A percentile compares a stretch with the other conserved stretches of the same genome.
Conservation (phyloP, 2,329 filamentous ascomycete genomes). For the Alternaria panax region DNA sequence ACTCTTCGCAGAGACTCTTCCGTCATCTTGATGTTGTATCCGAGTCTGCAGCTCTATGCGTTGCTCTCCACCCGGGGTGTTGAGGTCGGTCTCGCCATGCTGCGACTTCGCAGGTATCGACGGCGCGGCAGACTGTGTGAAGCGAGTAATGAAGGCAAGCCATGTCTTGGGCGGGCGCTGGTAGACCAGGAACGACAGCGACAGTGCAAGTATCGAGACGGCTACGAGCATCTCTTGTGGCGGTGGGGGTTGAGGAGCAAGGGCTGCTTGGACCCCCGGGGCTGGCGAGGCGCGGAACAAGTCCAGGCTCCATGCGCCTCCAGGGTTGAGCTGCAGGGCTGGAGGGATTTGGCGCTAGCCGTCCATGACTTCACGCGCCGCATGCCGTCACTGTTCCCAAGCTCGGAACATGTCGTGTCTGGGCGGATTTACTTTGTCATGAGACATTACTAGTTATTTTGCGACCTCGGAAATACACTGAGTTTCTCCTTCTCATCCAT, state of each 20-base stretch:
- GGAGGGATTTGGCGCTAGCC: slow-evolving; percentile 20
- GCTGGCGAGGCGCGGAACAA: slow-evolving; percentile 14
- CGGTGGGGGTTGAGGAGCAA: slow-evolving; percentile 26
- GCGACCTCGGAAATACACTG: not conserved
- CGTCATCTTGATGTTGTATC: slow-evolving; percentile 6
- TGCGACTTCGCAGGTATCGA: slow-evolving; percentile 26
- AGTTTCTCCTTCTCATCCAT: not conserved
- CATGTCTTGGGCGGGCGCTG: slow-evolving; percentile 48
- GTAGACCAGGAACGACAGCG: slow-evolving; percentile 48
- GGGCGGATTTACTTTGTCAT: not conserved
- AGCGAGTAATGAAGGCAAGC: slow-evolving; percentile 29
- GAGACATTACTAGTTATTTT: not conserved
- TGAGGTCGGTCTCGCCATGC: slow-evolving; percentile 16
- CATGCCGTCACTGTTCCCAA: slow-evolving; percentile 15
- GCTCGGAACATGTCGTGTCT: not conserved
- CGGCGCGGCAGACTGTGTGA: slow-evolving; percentile 16
- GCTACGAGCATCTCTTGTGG: slow-evolving; percentile 48
- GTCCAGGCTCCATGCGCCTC: slow-evolving; percentile 11
- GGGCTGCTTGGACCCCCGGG: slow-evolving; percentile 20
- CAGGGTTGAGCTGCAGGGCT: slow-evolving; percentile 23
- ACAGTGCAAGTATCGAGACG: slow-evolving; percentile 48
- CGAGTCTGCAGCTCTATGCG: slow-evolving; percentile 6
- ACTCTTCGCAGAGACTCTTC: not conserved
- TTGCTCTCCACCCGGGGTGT: slow-evolving; percentile 21
- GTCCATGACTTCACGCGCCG: slow-evolving; percentile 20